Evolutionary conservation across 495 filamentous ascomycete genomes (phyloP), one percentile per base, ranked within the genome.

Genomic region (Beverwykella pulmonaria): DNA sequence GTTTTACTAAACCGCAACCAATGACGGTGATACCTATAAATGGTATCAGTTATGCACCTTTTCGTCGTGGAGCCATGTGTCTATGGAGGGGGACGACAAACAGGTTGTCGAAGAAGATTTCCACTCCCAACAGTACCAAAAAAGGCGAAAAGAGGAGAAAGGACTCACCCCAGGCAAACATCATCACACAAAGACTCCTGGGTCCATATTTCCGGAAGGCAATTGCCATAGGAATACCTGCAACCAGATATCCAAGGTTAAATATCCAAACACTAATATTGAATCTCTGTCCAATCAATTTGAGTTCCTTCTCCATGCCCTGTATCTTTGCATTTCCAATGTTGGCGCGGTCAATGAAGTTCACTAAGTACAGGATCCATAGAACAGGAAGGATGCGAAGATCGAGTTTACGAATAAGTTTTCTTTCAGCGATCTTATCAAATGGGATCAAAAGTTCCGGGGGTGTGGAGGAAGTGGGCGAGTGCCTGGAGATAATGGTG

Each of bases 261-360:
- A 83, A 83, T 19, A 77, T 54, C 27, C 67, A 48, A 5, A 79
- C 64, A 0, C 84, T 82, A 62, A 87, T 83, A 44, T 91, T 87
- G 75, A 90, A 92, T 67, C 91, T 82, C 58, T 84, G 79, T 10
- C 84, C 79, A 2, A 81, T 83, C 72, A 92, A 79, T 48, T 79
- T 34, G 29, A 92, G 69, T 67, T 88, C 83, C 36, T 86, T 80
- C 15, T 83, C 75, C 46, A 92, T 76, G 4, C 89, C 88, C 71
- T 89, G 84, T 36, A 91, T 89, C 63, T 90, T 90, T 1, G 89
- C 89, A 75, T 92, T 92, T 29, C 88, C 88, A 59, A 91, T 90
- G 73, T 87, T 88, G 15, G 77, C 79, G n/a, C 82, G 75, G 59
- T 84, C 87, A 25, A 86, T 65, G 68, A 83, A 84, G 0, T 75